phyloP scores from a whole-genome alignment of 176 grass and related monocot species.

The Tillandsia leiboldiana region DNA sequence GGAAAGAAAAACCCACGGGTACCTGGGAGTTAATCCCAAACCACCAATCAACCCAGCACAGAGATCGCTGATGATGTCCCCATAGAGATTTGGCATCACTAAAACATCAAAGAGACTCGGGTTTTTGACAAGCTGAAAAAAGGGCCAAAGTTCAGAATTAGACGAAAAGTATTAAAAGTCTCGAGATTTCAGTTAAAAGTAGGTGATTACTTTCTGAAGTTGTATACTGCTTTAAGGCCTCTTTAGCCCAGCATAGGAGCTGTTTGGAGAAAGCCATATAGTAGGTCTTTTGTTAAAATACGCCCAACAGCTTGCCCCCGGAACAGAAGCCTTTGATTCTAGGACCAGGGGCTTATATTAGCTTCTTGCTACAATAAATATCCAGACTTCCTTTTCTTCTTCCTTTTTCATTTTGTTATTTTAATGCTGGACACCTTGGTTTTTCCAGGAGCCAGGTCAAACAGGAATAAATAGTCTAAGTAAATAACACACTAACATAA shows the following conservation, averaged over 20 bases:
- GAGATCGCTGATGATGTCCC: slow-evolving; percentile 97
- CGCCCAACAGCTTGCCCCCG: too few relatives aligned
- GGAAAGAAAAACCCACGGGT: slow-evolving; percentile 2
- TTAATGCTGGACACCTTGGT: too few relatives aligned
- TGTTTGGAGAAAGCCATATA: too few relatives aligned
- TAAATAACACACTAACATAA: slow-evolving; percentile 3
- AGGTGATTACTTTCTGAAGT: too few relatives aligned
- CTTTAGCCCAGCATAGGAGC: too few relatives aligned
- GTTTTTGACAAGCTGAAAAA: slow-evolving; percentile 83
- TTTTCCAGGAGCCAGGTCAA: background rate
- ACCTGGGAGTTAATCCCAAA: slow-evolving; percentile 94
- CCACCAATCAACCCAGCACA: slow-evolving; percentile 94
- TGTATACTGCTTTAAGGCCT: too few relatives aligned
- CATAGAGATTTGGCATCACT: slow-evolving; percentile 98
- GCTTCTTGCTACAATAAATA: background rate
- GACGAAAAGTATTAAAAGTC: background rate
- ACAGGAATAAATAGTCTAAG: too few relatives aligned
- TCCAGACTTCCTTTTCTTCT: background rate
- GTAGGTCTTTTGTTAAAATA: too few relatives aligned
- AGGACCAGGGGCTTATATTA: too few relatives aligned
- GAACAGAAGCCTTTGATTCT: too few relatives aligned
- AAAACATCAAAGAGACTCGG: slow-evolving; percentile 81
- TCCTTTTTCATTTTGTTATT: too few relatives aligned
- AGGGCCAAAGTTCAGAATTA: slow-evolving; percentile 16
- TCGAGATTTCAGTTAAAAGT: too few relatives aligned